Evolutionary conservation across 164 flowering plant species (phyloP).

Genomic region (Tinospora cordifolia): DNA sequence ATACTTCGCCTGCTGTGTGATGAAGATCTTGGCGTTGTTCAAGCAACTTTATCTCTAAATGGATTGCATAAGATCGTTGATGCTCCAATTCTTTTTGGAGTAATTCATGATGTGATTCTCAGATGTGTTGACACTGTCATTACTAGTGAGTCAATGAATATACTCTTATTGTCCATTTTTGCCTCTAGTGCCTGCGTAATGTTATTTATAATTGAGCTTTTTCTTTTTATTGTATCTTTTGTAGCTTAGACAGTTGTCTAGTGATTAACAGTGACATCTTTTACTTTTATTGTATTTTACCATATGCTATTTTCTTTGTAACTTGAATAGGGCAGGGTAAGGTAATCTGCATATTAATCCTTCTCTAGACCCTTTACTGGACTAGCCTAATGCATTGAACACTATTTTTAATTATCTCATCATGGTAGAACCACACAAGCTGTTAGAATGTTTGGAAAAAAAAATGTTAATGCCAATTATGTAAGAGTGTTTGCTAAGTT

Average conservation of each 20-base stretch:
- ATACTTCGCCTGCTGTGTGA: constrained; percentile 56
- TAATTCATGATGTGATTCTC: constrained; percentile 35
- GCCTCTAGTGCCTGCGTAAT: background rate
- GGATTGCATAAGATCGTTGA: constrained; percentile 38
- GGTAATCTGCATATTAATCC: no score
- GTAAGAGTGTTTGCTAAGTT: no score
- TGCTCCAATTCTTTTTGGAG: constrained; percentile 39
- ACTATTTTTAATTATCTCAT: no score
- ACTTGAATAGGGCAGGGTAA: no score
- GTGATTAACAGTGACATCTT: background rate
- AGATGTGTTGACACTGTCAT: constrained; percentile 39
- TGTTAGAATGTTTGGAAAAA: no score
- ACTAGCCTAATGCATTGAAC: no score
- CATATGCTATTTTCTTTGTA: no score
- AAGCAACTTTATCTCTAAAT: constrained; percentile 49
- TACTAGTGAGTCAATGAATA: constrained; percentile 29
- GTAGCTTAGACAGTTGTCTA: background rate
- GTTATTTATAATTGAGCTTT: background rate
- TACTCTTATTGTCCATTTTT: background rate
- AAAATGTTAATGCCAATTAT: no score
- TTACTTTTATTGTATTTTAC: no score
- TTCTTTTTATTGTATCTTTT: no score
- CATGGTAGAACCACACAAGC: no score
- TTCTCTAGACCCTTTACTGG: no score
- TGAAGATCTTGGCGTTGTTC: constrained; percentile 71